Evolutionary conservation across 1,139 yeast species (phyloP).

Genomic region (Protomyces arabidopsidicola): DNA sequence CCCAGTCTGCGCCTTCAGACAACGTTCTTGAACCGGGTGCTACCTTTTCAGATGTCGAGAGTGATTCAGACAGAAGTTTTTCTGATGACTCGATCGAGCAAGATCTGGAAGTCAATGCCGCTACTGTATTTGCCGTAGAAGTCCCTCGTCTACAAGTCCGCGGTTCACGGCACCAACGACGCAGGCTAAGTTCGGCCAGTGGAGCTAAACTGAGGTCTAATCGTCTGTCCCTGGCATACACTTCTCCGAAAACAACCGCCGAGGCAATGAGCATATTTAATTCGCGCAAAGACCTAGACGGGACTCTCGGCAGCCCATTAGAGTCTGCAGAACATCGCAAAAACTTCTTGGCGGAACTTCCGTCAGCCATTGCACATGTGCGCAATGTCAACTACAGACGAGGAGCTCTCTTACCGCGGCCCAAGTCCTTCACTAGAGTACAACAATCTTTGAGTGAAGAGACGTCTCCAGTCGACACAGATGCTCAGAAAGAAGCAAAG

Average conservation of each 20-base stretch:
- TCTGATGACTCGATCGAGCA: neutral
- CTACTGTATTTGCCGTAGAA: neutral
- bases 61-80: neutral
- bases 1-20: slow-evolving; percentile 5
- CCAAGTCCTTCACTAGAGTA: slow-evolving; percentile 16
- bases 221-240: slow-evolving; percentile 6
- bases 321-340: slow-evolving; percentile 10
- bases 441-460: slow-evolving; percentile 19
- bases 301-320: neutral
- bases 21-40: neutral
- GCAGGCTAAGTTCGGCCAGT: slow-evolving; percentile 1
- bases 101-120: neutral
- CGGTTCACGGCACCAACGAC: neutral
- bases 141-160: neutral
- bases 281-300: neutral
- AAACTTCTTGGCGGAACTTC: slow-evolving; percentile 17
- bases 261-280: slow-evolving; percentile 11
- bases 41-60: slow-evolving; percentile 1
- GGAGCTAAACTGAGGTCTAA: neutral
- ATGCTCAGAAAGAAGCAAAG: slow-evolving; percentile 17
- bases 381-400: slow-evolving; percentile 21
- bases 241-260: slow-evolving; percentile 23
- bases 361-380: slow-evolving; percentile 21
- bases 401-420: slow-evolving; percentile 19
- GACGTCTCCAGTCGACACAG: slow-evolving; percentile 12